These are phyloP conservation scores for Sporisorium reilianum DNA, from an alignment of 1,284 basidiomycete species.

Conservation along the genomic window DNA sequence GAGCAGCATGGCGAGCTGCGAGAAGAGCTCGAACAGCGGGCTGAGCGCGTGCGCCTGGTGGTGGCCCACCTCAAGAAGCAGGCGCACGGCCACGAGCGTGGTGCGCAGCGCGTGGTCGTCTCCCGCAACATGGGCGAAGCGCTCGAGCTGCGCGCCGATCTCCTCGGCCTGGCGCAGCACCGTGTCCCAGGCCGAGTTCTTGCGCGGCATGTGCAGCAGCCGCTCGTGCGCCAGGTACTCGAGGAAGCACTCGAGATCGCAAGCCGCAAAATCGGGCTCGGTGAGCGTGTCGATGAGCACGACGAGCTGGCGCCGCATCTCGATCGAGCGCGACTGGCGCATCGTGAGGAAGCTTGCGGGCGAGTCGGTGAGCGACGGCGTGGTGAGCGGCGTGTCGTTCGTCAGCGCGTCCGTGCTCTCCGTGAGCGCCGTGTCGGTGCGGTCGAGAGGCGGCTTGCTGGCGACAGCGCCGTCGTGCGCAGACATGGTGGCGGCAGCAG, in stretches of 20 bases:
- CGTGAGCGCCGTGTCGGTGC: conserved; percentile 10
- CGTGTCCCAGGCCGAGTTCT: conserved; percentile 17
- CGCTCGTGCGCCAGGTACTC: conserved; percentile 27
- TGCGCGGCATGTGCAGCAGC: conserved; percentile 17
- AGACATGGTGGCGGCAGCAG: conserved; percentile 13
- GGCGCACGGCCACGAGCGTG: not conserved
- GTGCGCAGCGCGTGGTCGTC: conserved; percentile 11
- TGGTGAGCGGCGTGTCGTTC: conserved; percentile 6
- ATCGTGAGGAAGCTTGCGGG: conserved; percentile 15
- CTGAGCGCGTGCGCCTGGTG: conserved; percentile 9
- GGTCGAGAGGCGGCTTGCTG: conserved; percentile 1
- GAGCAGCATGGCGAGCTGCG: conserved; percentile 4
- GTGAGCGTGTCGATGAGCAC: conserved; percentile 36
- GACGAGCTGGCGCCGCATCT: conserved; percentile 23
- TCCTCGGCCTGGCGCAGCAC: conserved; percentile 10
- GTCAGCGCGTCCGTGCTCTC: conserved; percentile 1
- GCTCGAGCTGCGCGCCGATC: conserved; percentile 7
- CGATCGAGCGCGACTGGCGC: conserved; percentile 36
- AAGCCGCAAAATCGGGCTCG: conserved; percentile 10
- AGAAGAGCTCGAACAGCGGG: conserved; percentile 8
- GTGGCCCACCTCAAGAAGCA: conserved; percentile 5
- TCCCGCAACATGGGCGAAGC: conserved; percentile 4
- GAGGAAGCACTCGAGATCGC: conserved; percentile 19
- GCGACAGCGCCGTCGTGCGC: not conserved
- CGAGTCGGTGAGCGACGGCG: conserved; percentile 6